Percentiles rank a stretch among this genome's conserved stretches.
phyloP scores from a whole-genome alignment of 2,329 filamentous ascomycete species.

The Fusarium luffae region DNA sequence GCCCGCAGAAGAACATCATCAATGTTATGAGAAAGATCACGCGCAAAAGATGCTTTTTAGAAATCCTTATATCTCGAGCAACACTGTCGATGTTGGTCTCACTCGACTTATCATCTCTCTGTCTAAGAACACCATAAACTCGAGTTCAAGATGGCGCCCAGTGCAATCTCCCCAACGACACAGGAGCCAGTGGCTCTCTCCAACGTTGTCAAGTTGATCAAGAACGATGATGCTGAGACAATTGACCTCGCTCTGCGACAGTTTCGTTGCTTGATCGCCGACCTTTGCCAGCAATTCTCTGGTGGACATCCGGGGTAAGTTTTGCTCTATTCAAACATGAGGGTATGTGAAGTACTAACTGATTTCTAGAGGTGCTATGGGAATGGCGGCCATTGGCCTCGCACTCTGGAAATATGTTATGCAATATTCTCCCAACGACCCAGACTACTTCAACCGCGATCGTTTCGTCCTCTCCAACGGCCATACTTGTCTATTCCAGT shows the following conservation, averaged over 20 bases:
- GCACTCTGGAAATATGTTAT: constrained; percentile 71
- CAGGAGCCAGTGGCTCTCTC: constrained; percentile 29
- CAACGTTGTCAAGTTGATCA: constrained; percentile 42
- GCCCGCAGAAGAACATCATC: not conserved
- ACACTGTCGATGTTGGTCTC: not conserved
- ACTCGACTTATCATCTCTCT: not conserved
- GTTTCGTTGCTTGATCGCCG: constrained; percentile 72
- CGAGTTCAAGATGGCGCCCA: constrained; percentile 39
- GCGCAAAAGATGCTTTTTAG: constrained; percentile 13
- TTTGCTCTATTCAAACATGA: not conserved
- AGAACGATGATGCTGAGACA: constrained; percentile 42
- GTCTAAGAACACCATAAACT: not conserved
- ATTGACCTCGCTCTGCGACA: constrained; percentile 66
- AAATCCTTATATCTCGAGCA: constrained; percentile 16
- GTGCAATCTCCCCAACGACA: constrained; percentile 36
- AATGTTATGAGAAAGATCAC: constrained; percentile 9
- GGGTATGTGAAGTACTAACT: not conserved
- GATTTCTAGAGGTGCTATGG: constrained; percentile 58
- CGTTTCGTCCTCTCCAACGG: constrained; percentile 72
- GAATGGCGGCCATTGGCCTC: constrained; percentile 71
- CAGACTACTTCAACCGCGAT: constrained; percentile 69
- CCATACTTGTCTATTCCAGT: constrained; percentile 67
- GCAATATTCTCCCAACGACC: constrained; percentile 67
- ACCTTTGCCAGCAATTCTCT: constrained; percentile 76
- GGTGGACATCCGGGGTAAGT: constrained; percentile 74